Evolutionary conservation across 441 rosid genomes (phyloP).

Genomic region (Jatropha podagrica): DNA sequence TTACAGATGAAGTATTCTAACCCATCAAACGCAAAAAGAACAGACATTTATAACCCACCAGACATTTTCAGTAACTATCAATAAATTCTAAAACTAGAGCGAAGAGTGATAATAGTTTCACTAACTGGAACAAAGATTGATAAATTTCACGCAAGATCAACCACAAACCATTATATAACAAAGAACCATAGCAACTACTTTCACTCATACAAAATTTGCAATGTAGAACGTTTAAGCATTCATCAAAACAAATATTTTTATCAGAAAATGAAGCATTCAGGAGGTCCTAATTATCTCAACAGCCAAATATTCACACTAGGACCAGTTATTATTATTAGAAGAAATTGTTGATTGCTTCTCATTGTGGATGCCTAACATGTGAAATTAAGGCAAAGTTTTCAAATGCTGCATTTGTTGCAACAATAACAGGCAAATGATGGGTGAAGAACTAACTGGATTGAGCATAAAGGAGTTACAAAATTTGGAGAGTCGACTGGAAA

Average conservation of each 20-base stretch:
- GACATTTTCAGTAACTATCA: background rate
- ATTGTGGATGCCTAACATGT: background rate
- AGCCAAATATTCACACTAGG: background rate
- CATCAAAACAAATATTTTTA: background rate
- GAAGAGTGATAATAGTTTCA: slow-evolving; percentile 1
- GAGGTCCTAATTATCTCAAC: background rate
- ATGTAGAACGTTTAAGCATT: background rate
- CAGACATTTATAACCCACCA: background rate
- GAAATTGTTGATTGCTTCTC: background rate
- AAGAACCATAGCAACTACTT: background rate
- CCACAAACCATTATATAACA: background rate
- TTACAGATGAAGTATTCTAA: background rate
- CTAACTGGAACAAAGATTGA: background rate
- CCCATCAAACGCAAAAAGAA: background rate
- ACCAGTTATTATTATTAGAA: background rate
- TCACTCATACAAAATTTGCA: background rate
- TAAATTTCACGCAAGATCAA: background rate
- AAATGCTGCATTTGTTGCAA: slow-evolving; percentile 12
- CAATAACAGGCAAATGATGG: slow-evolving; percentile 89
- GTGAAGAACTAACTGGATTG: slow-evolving; percentile 83
- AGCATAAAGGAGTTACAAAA: slow-evolving; percentile 60
- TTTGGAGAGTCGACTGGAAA: slow-evolving; percentile 63
- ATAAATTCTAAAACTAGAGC: background rate
- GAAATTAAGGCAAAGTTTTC: slow-evolving; percentile 1
- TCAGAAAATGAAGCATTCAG: background rate